These are phyloP conservation scores for Fusarium compactum DNA, from an alignment of 2,329 filamentous ascomycete genomes.

Conservation along the genomic window DNA sequence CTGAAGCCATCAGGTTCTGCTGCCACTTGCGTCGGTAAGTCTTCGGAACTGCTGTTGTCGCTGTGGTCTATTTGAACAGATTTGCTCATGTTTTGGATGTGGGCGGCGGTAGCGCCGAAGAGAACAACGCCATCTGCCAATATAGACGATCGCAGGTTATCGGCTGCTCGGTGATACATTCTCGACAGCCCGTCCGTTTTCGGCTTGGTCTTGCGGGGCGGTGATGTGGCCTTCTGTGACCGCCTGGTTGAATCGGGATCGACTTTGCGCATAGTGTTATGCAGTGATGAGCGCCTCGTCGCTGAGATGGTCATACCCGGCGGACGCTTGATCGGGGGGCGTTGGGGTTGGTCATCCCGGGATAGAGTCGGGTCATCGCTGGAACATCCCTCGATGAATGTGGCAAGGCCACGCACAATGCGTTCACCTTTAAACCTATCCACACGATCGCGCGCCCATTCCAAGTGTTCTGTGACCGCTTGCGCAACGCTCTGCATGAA, in stretches of 20 bases:
- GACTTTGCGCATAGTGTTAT: conserved; percentile 18
- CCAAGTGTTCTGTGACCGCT: conserved; percentile 71
- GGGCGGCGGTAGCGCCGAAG: conserved; percentile 47
- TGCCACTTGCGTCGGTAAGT: conserved; percentile 10
- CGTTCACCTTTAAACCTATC: conserved; percentile 65
- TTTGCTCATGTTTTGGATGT: conserved; percentile 18
- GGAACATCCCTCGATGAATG: conserved; percentile 65
- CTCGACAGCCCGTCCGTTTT: conserved; percentile 41
- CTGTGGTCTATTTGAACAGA: conserved; percentile 1
- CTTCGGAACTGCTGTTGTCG: conserved; percentile 34
- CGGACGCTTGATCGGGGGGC: conserved; percentile 24
- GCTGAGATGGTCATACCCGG: conserved; percentile 36
- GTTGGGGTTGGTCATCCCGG: conserved; percentile 18
- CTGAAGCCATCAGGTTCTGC: conserved; percentile 41
- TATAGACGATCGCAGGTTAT: conserved; percentile 48
- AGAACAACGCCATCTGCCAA: conserved; percentile 50
- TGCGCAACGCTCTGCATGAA: conserved; percentile 68
- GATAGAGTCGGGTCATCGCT: conserved; percentile 29
- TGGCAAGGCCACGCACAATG: conserved; percentile 66
- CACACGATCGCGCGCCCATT: conserved; percentile 64
- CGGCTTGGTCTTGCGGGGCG: conserved; percentile 5
- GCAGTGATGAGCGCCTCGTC: conserved; percentile 22
- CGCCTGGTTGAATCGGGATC: conserved; percentile 9
- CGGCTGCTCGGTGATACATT: conserved; percentile 48
- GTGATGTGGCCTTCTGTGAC: neutral